Base-by-base conservation (phyloP, 306 rosid genomes). In the Betula pendula region DNA sequence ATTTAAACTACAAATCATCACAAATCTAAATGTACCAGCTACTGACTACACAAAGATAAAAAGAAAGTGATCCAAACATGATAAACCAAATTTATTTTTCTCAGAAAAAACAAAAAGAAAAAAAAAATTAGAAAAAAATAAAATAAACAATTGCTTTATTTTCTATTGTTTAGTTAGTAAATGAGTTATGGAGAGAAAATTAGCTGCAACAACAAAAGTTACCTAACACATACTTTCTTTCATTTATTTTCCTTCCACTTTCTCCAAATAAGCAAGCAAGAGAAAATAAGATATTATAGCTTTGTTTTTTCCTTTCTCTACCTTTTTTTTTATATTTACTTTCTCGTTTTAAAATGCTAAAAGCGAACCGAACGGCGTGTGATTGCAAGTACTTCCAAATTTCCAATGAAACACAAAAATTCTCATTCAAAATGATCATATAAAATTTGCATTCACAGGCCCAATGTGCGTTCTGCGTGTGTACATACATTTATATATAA, bases 1-100 rank as follows among this genome's bases (percentile, higher is more conserved):
- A 52, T 35, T 25, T 66, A 45, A 77, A 72, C 77, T 63, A 40
- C 7, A 69, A 45, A 70, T 77, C 44, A n/a, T 71, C 40, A 25
- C 2, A 67, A 13, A 38, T 33, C 27, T 44, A 44, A 16, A 40
- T 10, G 74, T 15, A 20, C 43, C 27, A 27, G 70, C 71, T 48
- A 27, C 40, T 56, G 50, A 75, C 9, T 13, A 52, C 31, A 19
- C 44, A 16, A 24, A 29, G 16, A 59, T 13, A 20, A 6, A 59
- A 11, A 59, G 16, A 24, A 49, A 49, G n/a, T 11, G 15, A 38
- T 13, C 40, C 25, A 71, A 16, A 29, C 43, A 17, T 35, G 73
- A 47, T 27, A 70, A 66, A 66, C 11, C 19, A 48, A 29, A 29
- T 11, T 47, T 45, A 1, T 2, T 20, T 24, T 11, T 17, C 20